Conservation (phyloP, 78 protist species). For the Dictyostelium discoideum region DNA sequence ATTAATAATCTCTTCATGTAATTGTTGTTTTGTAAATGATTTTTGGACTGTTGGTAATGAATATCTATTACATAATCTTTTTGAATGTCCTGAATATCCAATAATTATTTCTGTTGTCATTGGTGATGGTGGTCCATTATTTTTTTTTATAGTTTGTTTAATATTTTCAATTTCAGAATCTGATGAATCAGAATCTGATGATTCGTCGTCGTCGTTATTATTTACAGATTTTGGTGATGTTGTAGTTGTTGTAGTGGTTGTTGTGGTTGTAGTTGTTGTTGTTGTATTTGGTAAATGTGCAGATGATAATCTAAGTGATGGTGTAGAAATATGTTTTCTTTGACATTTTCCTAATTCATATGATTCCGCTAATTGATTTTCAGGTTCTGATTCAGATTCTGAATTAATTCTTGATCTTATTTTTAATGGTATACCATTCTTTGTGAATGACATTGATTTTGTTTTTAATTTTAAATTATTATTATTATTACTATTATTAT, state of each 20-base stretch:
- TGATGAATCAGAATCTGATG: background rate
- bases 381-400: background rate
- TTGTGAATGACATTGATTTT: background rate
- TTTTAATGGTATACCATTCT: background rate
- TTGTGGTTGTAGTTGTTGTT: constrained; percentile 6
- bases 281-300: background rate
- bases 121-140: background rate
- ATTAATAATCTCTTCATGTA: constrained; percentile 5
- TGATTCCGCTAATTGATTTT: constrained; percentile 30
- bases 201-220: background rate
- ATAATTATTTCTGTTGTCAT: background rate
- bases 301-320: background rate
- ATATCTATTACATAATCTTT: background rate
- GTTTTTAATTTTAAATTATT: background rate
- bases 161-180: background rate
- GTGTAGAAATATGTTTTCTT: background rate
- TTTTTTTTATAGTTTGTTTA: background rate
- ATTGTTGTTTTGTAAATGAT: background rate
- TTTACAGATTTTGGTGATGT: background rate
- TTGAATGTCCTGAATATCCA: background rate
- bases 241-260: background rate
- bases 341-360: background rate
- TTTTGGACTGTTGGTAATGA: background rate
- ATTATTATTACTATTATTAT: too few relatives aligned
- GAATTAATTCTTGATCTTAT: background rate